Conservation (phyloP, 257 asterid genomes). For the Fraxinus quadrangulata region DNA sequence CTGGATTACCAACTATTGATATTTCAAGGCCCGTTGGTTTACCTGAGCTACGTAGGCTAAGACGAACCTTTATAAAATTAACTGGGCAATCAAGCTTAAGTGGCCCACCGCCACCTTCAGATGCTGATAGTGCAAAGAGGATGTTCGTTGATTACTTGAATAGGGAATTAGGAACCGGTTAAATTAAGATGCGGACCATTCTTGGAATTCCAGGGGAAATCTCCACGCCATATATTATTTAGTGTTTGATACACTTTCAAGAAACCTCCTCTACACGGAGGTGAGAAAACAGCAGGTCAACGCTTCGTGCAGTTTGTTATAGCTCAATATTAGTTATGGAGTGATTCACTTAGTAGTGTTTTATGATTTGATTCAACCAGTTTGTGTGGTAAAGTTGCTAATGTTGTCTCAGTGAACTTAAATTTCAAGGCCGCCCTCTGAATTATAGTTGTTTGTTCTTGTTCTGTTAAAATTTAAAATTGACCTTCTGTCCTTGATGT, state of each 20-base stretch:
- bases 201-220: neutral
- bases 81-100: constrained; percentile 92
- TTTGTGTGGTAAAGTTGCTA: neutral
- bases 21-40: constrained; percentile 70
- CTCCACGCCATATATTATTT: neutral
- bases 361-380: neutral
- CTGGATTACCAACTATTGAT: constrained; percentile 63
- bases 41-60: constrained; percentile 84
- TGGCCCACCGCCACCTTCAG: constrained; percentile 90
- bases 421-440: constrained; percentile 6
- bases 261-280: neutral
- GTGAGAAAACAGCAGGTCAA: neutral
- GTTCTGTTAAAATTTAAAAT: neutral
- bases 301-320: neutral
- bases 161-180: constrained; percentile 66
- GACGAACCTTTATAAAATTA: constrained; percentile 78
- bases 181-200: constrained; percentile 16
- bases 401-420: neutral
- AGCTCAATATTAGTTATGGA: neutral
- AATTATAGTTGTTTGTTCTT: neutral
- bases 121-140: constrained; percentile 83
- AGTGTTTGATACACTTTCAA: neutral
- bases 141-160: constrained; percentile 98
- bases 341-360: neutral
- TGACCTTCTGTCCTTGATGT: too few species aligned